Percentiles rank a stretch among this genome's conserved stretches.
Evolutionary conservation across 2,329 filamentous ascomycete genomes (phyloP).

Genomic region (Epichloe gansuensis): DNA sequence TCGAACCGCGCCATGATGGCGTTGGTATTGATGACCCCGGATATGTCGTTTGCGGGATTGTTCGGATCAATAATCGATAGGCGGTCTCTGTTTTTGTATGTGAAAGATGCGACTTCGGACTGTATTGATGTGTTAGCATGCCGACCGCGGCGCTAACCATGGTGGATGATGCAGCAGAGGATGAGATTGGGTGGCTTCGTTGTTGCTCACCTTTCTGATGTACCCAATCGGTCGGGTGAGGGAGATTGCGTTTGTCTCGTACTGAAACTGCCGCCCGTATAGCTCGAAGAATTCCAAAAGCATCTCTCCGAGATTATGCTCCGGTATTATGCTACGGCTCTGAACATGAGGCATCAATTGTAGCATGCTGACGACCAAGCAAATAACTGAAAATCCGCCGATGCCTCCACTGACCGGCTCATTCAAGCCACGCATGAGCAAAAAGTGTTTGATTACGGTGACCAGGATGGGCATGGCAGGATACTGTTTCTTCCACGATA

Average conservation of each 20-base stretch:
- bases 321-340: conserved; percentile 42
- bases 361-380: conserved; percentile 79
- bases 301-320: conserved; percentile 64
- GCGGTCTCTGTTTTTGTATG: conserved; percentile 51
- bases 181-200: not conserved
- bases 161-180: not conserved
- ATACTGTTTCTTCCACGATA: conserved; percentile 64
- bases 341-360: conserved; percentile 66
- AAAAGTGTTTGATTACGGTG: conserved; percentile 81
- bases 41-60: conserved; percentile 72
- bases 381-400: conserved; percentile 89
- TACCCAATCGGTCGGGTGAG: conserved; percentile 59
- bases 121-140: conserved; percentile 12
- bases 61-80: conserved; percentile 91
- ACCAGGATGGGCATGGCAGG: conserved; percentile 81
- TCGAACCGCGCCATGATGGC: conserved; percentile 60
- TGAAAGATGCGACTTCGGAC: conserved; percentile 31
- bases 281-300: conserved; percentile 81
- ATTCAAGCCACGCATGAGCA: conserved; percentile 80
- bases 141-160: not conserved
- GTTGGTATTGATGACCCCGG: conserved; percentile 64
- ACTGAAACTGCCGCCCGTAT: conserved; percentile 75
- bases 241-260: conserved; percentile 56
- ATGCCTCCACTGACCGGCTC: conserved; percentile 86
- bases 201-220: conserved; percentile 57